Conservation (phyloP, 2,329 filamentous ascomycete species). For the Trichoderma atrobrunneum region DNA sequence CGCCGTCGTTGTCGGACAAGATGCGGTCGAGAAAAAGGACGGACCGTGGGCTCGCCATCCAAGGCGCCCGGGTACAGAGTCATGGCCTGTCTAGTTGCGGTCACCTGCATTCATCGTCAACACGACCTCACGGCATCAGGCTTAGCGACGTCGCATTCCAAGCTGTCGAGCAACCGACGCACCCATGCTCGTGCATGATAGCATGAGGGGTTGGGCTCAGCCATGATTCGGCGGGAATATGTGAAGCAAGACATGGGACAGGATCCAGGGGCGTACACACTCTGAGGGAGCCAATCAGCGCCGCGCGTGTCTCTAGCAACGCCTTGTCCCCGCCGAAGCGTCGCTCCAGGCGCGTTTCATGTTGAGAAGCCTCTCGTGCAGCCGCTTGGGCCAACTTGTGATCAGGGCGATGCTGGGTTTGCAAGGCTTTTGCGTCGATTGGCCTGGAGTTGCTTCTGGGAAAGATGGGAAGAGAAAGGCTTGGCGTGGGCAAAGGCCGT, state of each 20-base stretch:
- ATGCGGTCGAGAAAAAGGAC: not conserved
- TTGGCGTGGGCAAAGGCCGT: not conserved
- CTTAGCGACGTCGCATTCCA: constrained; percentile 12
- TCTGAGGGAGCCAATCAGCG: constrained; percentile 23
- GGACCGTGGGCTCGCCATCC: constrained; percentile 5
- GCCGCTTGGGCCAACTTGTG: not conserved
- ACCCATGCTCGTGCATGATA: constrained; percentile 1
- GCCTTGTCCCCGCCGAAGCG: constrained; percentile 26
- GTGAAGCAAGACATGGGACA: constrained; percentile 17
- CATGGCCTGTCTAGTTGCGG: constrained; percentile 14
- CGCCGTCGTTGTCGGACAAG: constrained; percentile 6
- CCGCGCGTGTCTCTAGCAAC: constrained; percentile 35
- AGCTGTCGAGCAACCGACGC: constrained; percentile 7
- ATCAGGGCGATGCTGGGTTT: not conserved
- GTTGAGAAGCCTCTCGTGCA: constrained; percentile 33
- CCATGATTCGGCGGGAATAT: constrained; percentile 15
- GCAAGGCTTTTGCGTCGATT: not conserved
- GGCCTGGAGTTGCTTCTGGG: not conserved
- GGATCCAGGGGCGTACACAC: constrained; percentile 25
- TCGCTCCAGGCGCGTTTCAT: constrained; percentile 51
- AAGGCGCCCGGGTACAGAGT: not conserved
- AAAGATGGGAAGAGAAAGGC: not conserved
- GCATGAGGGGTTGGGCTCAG: constrained; percentile 9
- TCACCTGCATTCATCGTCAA: constrained; percentile 14
- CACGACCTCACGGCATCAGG: constrained; percentile 9